These are phyloP conservation scores for Cladosporium velox DNA, from an alignment of 2,329 filamentous ascomycete species.

Conservation along the genomic window DNA sequence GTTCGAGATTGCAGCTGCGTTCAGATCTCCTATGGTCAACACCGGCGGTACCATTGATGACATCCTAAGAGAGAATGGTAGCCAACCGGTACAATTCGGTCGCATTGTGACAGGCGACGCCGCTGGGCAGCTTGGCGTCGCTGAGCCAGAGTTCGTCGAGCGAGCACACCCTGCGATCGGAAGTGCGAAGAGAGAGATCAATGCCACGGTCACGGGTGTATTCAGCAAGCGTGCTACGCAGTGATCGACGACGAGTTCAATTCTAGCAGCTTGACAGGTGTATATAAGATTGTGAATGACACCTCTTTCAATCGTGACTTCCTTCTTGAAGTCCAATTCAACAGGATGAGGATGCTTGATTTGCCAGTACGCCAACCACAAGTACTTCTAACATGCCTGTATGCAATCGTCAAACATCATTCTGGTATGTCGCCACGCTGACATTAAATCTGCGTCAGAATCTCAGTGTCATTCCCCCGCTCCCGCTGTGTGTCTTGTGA, in stretches of 20 bases:
- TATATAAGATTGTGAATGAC: not conserved
- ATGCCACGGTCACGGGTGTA: not conserved
- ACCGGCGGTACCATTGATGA: conserved; percentile 15
- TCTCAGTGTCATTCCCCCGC: not conserved
- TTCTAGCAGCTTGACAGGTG: not conserved
- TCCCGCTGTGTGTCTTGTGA: not conserved
- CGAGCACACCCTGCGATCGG: conserved; percentile 22
- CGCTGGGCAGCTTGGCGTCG: conserved; percentile 24
- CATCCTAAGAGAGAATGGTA: conserved; percentile 19
- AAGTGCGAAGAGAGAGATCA: conserved; percentile 4
- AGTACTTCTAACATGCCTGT: no score
- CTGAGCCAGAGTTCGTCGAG: conserved; percentile 24
- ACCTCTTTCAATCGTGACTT: not conserved
- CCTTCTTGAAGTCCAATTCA: no score
- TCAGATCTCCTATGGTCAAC: conserved; percentile 31
- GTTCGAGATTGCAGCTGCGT: conserved; percentile 41
- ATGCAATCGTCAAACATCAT: not conserved
- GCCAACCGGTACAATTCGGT: conserved; percentile 23
- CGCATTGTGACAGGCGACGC: conserved; percentile 23
- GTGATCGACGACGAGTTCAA: not conserved
- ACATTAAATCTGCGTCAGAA: not conserved
- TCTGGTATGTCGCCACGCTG: not conserved
- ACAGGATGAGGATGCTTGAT: no score
- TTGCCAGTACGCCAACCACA: no score
- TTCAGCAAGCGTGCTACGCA: conserved; percentile 1